Percentiles rank a stretch among this genome's conserved stretches.
Conservation (phyloP, 1,139 yeast genomes). For the Groenewaldozyma sp. region DNA sequence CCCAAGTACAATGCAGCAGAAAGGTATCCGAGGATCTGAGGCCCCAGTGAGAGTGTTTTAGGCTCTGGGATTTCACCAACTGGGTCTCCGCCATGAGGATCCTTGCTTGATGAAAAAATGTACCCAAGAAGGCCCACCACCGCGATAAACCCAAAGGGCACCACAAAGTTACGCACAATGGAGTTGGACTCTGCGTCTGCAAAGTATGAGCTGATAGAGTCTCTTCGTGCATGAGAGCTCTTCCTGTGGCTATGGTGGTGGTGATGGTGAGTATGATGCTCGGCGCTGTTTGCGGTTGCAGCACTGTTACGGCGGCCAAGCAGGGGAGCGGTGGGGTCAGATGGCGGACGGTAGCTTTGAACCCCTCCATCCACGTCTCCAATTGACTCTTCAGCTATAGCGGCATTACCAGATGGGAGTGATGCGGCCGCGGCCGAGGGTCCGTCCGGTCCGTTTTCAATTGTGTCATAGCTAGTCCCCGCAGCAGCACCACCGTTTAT, state of each 20-base stretch:
- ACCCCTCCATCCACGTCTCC: slow-evolving; percentile 1
- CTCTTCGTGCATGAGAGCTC: slow-evolving; percentile 14
- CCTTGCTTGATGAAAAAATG: slow-evolving; percentile 35
- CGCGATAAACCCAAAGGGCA: slow-evolving; percentile 58
- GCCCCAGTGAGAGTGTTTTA: slow-evolving; percentile 39
- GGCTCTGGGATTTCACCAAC: slow-evolving; percentile 20
- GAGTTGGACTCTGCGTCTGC: slow-evolving; percentile 14
- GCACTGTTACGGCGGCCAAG: slow-evolving; percentile 19
- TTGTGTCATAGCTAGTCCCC: too few species aligned
- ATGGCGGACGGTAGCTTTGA: slow-evolving; percentile 8
- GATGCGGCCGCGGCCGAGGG: not conserved
- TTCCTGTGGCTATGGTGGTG: slow-evolving; percentile 10
- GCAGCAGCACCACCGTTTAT: too few species aligned
- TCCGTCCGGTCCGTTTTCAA: too few species aligned
- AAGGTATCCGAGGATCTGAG: slow-evolving; percentile 62
- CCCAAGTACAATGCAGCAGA: slow-evolving; percentile 64
- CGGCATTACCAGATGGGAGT: not conserved
- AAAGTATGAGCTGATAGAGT: slow-evolving; percentile 21
- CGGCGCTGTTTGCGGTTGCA: slow-evolving; percentile 7
- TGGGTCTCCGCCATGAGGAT: slow-evolving; percentile 11
- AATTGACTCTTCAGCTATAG: not conserved
- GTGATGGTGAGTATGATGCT: slow-evolving; percentile 8
- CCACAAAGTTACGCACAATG: slow-evolving; percentile 38
- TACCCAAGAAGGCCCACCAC: slow-evolving; percentile 61
- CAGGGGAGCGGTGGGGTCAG: slow-evolving; percentile 13